Evolutionary conservation across 441 rosid species (phyloP).

Genomic region (Adansonia rubrostipa): DNA sequence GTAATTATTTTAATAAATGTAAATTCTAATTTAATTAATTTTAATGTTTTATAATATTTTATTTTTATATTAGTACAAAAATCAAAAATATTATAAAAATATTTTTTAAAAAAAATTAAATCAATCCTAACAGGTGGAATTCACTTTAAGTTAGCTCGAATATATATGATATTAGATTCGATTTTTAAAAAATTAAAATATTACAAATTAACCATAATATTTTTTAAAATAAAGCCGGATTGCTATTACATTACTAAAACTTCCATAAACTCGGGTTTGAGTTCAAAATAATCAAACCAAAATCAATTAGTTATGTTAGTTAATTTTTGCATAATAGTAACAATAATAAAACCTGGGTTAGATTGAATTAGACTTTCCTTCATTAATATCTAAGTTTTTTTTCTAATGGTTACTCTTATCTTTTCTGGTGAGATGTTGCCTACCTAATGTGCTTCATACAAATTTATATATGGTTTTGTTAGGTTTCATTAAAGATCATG

Average conservation of each 20-base stretch:
- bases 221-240: too few species aligned
- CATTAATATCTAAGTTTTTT: not conserved
- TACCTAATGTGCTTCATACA: constrained; percentile 29
- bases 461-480: constrained; percentile 25
- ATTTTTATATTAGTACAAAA: too few species aligned
- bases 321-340: not conserved
- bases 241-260: not conserved
- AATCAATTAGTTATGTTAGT: constrained; percentile 12
- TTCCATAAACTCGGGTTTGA: constrained; percentile 7
- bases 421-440: constrained; percentile 28
- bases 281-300: constrained; percentile 15
- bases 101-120: too few species aligned
- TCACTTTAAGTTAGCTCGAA: too few species aligned
- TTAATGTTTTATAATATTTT: too few species aligned
- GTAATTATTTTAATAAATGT: too few species aligned
- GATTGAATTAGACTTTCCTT: not conserved
- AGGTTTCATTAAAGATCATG: constrained; percentile 23
- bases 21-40: too few species aligned
- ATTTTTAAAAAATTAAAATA: too few species aligned
- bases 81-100: too few species aligned
- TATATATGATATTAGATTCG: too few species aligned
- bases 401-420: constrained; percentile 12
- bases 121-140: too few species aligned
- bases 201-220: too few species aligned
- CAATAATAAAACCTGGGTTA: constrained; percentile 1